A percentile compares a stretch with the other conserved stretches of the same genome.
These are phyloP conservation scores for Mrakia hoshinonis DNA, from an alignment of 768 basidiomycete genomes.

Conservation along the genomic window DNA sequence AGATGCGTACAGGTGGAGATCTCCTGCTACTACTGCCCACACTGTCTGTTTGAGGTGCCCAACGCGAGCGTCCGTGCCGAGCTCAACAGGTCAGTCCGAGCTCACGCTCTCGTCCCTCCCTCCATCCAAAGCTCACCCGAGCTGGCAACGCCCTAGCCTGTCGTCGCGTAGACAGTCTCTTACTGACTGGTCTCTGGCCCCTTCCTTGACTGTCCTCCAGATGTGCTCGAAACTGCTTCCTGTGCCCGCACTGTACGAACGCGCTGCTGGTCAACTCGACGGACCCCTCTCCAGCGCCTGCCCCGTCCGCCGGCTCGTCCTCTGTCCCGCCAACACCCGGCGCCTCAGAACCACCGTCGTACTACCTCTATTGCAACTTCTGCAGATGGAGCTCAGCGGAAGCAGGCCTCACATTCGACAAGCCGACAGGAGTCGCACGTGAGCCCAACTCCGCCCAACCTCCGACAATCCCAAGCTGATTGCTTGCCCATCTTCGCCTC, in stretches of 20 bases:
- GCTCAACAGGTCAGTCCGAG: conserved; percentile 67
- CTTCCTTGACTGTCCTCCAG: conserved; percentile 45
- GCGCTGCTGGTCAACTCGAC: conserved; percentile 85
- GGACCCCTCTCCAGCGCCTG: conserved; percentile 44
- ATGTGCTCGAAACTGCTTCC: conserved; percentile 96
- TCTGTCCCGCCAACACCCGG: conserved; percentile 52
- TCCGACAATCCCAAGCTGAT: neutral
- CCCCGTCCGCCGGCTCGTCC: conserved; percentile 8
- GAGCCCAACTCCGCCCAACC: conserved; percentile 33
- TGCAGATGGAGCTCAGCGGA: conserved; percentile 93
- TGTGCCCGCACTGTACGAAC: conserved; percentile 86
- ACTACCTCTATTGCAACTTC: conserved; percentile 80
- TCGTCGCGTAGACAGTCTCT: fast-evolving
- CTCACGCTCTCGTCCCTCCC: neutral
- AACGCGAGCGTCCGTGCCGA: conserved; percentile 96
- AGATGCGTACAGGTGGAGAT: conserved; percentile 87
- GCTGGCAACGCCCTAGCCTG: neutral
- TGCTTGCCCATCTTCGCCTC: neutral
- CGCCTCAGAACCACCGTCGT: conserved; percentile 71
- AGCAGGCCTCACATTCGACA: conserved; percentile 87
- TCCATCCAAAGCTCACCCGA: neutral
- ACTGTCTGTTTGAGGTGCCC: conserved; percentile 96
- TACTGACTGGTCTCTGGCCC: neutral
- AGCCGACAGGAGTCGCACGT: conserved; percentile 92
- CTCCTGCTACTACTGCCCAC: conserved; percentile 94